phyloP scores from a whole-genome alignment of 2,329 filamentous ascomycete genomes.

The Ophiostoma angusticollis region DNA sequence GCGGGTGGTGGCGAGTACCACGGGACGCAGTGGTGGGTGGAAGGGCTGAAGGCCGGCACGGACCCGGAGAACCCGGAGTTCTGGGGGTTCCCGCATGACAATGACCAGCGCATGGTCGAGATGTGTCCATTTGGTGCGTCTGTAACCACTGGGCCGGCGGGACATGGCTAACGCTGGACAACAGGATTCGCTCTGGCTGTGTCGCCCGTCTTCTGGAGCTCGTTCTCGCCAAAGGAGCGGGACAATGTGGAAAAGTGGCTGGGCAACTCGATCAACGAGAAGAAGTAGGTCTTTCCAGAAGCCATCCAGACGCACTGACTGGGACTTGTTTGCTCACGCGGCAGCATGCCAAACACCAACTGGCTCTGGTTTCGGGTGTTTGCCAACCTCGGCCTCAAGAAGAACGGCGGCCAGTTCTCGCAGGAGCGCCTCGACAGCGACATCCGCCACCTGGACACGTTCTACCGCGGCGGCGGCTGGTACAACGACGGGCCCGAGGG shows the following conservation, averaged over 20 bases:
- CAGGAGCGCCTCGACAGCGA: conserved; percentile 58
- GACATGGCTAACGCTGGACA: too few species aligned
- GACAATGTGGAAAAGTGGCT: conserved; percentile 59
- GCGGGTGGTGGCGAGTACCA: conserved; percentile 54
- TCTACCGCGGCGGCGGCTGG: conserved; percentile 73
- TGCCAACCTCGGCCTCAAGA: conserved; percentile 64
- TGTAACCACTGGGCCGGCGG: too few species aligned
- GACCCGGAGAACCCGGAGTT: conserved; percentile 58
- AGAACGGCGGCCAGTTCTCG: conserved; percentile 59
- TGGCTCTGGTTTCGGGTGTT: conserved; percentile 81
- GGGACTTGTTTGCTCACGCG: too few species aligned
- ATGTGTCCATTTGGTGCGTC: conserved; percentile 73
- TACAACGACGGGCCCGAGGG: conserved; percentile 68
- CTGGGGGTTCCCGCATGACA: conserved; percentile 64
- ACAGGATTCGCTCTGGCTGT: conserved; percentile 61
- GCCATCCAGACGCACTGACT: too few species aligned
- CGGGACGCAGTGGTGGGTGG: conserved; percentile 52
- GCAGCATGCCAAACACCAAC: conserved; percentile 54
- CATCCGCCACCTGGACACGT: conserved; percentile 66
- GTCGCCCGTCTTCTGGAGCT: conserved; percentile 52
- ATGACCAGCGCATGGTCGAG: conserved; percentile 75
- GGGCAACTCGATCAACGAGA: conserved; percentile 63
- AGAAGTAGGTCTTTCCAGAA: too few species aligned
- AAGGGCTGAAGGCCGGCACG: conserved; percentile 58
- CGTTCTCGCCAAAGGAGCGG: conserved; percentile 47